phyloP scores from a whole-genome alignment of 805 yeast species.

The Saccharomycopsis babjevae region DNA sequence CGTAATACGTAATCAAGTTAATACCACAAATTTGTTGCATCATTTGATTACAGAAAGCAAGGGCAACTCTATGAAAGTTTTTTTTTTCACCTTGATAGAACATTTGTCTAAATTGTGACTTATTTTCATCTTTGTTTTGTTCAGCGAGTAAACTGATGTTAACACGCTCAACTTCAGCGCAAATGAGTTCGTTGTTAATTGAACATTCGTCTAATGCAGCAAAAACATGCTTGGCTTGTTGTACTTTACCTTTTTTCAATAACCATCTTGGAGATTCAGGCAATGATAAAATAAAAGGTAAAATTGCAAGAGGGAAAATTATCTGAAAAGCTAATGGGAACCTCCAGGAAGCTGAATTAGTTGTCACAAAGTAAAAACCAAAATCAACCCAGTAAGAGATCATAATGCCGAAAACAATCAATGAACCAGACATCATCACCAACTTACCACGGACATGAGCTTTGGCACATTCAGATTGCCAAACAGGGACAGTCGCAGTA shows the following conservation, averaged over 20 bases:
- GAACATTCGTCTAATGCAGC: slow-evolving; percentile 13
- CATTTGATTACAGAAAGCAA: slow-evolving; percentile 57
- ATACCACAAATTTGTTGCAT: slow-evolving; percentile 65
- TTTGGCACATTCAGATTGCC: slow-evolving; percentile 67
- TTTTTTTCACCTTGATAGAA: slow-evolving; percentile 44
- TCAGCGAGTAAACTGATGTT: neutral
- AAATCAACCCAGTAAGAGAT: slow-evolving; percentile 69
- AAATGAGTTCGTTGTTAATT: neutral
- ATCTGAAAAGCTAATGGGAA: slow-evolving; percentile 66
- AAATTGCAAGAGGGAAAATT: slow-evolving; percentile 37
- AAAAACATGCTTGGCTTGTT: slow-evolving; percentile 12
- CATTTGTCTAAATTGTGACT: slow-evolving; percentile 28
- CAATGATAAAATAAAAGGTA: slow-evolving; percentile 20
- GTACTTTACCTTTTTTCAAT: slow-evolving; percentile 24
- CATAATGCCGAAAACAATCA: slow-evolving; percentile 62
- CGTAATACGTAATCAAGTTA: slow-evolving; percentile 58
- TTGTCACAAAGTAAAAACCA: slow-evolving; percentile 47
- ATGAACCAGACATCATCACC: slow-evolving; percentile 60
- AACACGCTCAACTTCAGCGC: slow-evolving; percentile 9
- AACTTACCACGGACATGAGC: slow-evolving; percentile 57
- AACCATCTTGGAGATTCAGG: slow-evolving; percentile 55
- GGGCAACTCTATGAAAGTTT: slow-evolving; percentile 47
- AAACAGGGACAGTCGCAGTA: slow-evolving; percentile 71
- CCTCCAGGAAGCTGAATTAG: slow-evolving; percentile 40
- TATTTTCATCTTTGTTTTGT: neutral